Conservation (phyloP, 306 rosid species). For the Cicer yamashitae region DNA sequence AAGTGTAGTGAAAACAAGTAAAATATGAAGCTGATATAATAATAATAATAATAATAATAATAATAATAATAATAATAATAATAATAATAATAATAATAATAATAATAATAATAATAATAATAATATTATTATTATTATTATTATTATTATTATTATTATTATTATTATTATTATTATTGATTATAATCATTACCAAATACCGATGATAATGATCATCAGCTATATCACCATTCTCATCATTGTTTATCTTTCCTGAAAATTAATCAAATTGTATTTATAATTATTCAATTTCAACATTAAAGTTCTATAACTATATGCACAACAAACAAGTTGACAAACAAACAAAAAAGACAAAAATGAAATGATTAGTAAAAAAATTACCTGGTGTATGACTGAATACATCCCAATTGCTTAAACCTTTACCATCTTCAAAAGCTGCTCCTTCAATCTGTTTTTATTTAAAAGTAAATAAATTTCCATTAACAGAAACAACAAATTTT, state of each 20-base stretch:
- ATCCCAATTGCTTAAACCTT: slow-evolving; percentile 67
- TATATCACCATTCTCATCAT: slow-evolving; percentile 66
- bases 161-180: not conserved
- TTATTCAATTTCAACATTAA: not conserved
- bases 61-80: too few relatives aligned
- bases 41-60: too few relatives aligned
- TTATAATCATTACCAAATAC: slow-evolving; percentile 48
- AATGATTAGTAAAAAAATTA: not conserved
- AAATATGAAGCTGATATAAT: not conserved
- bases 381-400: slow-evolving; percentile 61
- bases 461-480: not conserved
- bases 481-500: not conserved
- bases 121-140: too few relatives aligned
- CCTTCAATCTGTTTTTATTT: slow-evolving; percentile 59
- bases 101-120: too few relatives aligned
- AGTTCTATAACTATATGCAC: slow-evolving; percentile 10
- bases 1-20: not conserved
- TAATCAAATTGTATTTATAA: not conserved
- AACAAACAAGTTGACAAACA: not conserved
- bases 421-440: slow-evolving; percentile 67
- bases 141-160: too few relatives aligned
- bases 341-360: not conserved
- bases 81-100: too few relatives aligned
- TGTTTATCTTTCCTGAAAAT: slow-evolving; percentile 55
- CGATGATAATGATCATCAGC: slow-evolving; percentile 78